These are phyloP conservation scores for Penicillium sp. DNA, from an alignment of 2,329 filamentous ascomycete species.

Conservation along the genomic window DNA sequence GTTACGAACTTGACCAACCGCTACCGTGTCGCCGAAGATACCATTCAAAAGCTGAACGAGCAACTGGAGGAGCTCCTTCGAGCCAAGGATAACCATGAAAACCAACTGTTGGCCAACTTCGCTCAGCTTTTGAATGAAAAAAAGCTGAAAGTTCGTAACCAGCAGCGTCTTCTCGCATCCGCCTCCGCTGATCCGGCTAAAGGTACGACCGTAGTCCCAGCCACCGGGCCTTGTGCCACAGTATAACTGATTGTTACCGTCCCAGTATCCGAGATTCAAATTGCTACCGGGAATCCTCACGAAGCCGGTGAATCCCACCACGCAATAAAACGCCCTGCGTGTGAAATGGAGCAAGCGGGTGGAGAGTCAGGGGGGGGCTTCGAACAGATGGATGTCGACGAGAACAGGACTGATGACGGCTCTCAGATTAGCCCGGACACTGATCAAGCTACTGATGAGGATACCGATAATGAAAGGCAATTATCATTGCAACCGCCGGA, in stretches of 20 bases:
- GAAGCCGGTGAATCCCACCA: slow-evolving; percentile 15
- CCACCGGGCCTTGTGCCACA: neutral
- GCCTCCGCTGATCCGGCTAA: slow-evolving; percentile 46
- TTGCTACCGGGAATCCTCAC: slow-evolving; percentile 10
- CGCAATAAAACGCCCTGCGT: slow-evolving; percentile 29
- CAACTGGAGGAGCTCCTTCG: slow-evolving; percentile 59
- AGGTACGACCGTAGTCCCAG: slow-evolving; percentile 25
- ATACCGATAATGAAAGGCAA: slow-evolving; percentile 25
- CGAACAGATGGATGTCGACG: slow-evolving; percentile 39
- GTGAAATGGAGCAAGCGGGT: slow-evolving; percentile 20
- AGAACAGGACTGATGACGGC: slow-evolving; percentile 9
- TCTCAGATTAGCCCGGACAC: slow-evolving; percentile 20
- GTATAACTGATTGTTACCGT: neutral
- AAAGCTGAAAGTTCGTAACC: slow-evolving; percentile 63
- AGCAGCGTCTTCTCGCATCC: slow-evolving; percentile 55
- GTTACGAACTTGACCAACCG: slow-evolving; percentile 42
- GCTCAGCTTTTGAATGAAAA: slow-evolving; percentile 60
- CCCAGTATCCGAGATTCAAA: slow-evolving; percentile 30
- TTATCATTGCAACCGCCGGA: slow-evolving; percentile 36
- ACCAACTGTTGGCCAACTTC: slow-evolving; percentile 58
- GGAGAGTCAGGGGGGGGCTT: slow-evolving; percentile 36
- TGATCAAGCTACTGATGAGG: slow-evolving; percentile 10
- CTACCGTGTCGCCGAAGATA: slow-evolving; percentile 48
- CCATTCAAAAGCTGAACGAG: slow-evolving; percentile 50
- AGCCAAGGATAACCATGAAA: slow-evolving; percentile 57